Evolutionary conservation across 768 basidiomycete species (phyloP), one percentile per base, ranked within the genome.

Genomic region (Udeniomyces megalosporus): DNA sequence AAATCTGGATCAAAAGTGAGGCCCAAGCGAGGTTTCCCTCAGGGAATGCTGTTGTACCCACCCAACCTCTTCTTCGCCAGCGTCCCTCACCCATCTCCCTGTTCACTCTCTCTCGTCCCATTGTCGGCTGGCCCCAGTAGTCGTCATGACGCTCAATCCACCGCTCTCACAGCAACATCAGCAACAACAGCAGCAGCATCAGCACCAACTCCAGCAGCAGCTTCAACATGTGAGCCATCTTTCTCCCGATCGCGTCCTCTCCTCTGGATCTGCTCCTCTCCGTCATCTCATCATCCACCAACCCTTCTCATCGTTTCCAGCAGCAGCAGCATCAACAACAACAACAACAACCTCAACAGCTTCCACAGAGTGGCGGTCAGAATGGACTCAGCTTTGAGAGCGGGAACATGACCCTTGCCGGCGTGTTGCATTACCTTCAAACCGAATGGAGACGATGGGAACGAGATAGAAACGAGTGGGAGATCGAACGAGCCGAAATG

Each of bases 401-500:
- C 15, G 51, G 51, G 14, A 38, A 45, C 11, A 65, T 86, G 74
- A 95, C 85, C 51, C 82, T 97, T 58, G 92, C 91, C 6, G 85
- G 82, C 70, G 91, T 97, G 63, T 80, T 99, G 66, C 95, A 99
- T 77, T 99, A 89, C 74, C 80, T 97, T 56, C 95, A 99, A 77
- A 89, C 88, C 24, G 95, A 99, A 78, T 96, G 92, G 89, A 80
- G 95, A 66, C 80, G 61, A 15, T 97, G 95, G 71, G 95, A 97
- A 75, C 84, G 92, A 73, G 95, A 99, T 77, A 81, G 93, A 70
- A 99, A 99, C 73, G 95, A 99, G 76, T 99, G 93, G 93, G 95
- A 99, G 79, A 99, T 99, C 70, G 95, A 97, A 76, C 80, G 95
- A 68, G 95, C 95, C 34, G 95, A 97, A 76, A 96, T 97, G 92